Evolutionary conservation across 768 basidiomycete genomes (phyloP).

Genomic region (Daedaleopsis sinensis): DNA sequence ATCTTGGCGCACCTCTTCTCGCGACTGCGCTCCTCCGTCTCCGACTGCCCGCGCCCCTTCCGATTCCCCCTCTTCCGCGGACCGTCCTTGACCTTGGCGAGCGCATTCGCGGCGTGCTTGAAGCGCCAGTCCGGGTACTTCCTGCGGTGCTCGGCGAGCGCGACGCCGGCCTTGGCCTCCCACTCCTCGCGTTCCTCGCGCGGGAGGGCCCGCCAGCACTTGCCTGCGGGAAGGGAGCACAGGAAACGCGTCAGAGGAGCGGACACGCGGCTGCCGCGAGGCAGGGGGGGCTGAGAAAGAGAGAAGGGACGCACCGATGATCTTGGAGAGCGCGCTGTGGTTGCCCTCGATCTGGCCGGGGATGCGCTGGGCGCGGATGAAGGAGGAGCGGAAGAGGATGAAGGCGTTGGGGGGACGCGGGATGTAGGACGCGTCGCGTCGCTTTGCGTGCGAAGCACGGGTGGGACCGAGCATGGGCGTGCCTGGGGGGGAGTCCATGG

Average conservation of each 20-base stretch:
- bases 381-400: conserved; percentile 81
- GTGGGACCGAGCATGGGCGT: conserved; percentile 35
- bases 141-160: conserved; percentile 72
- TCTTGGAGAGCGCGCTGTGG: conserved; percentile 79
- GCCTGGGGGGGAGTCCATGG: conserved; percentile 23
- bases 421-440: conserved; percentile 73
- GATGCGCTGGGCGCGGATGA: conserved; percentile 74
- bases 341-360: conserved; percentile 80
- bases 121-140: conserved; percentile 86
- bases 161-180: conserved; percentile 74
- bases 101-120: conserved; percentile 59
- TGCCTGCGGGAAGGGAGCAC: conserved; percentile 44
- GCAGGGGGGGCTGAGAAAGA: not conserved
- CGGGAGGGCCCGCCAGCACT: conserved; percentile 74
- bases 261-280: conserved; percentile 14
- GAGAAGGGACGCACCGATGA: conserved; percentile 57
- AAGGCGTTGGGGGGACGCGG: conserved; percentile 86
- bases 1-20: conserved; percentile 68
- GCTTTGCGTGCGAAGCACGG: conserved; percentile 57
- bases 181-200: conserved; percentile 69
- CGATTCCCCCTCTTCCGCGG: conserved; percentile 38
- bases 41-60: conserved; percentile 37
- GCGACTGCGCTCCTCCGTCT: conserved; percentile 50
- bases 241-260: conserved; percentile 7
- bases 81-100: conserved; percentile 46